Evolutionary conservation across 2,329 filamentous ascomycete genomes (phyloP).

Genomic region (Pseudofabraea citricarpa): DNA sequence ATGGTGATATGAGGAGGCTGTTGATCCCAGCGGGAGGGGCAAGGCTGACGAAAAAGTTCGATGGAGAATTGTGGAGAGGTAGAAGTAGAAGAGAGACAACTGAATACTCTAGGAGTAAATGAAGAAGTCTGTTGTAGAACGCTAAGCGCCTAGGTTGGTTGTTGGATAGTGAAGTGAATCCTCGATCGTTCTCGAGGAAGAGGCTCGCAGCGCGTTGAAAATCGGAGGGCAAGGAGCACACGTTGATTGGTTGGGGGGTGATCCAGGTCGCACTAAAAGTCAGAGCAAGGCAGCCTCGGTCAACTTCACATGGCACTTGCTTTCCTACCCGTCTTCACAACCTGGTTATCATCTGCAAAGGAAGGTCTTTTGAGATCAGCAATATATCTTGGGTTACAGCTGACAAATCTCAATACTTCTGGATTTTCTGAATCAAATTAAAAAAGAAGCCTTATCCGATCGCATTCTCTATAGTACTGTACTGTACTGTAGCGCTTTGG

Average conservation of each 20-base stretch:
- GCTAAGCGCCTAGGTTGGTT: background rate
- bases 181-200: background rate
- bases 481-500: too few species aligned
- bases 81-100: background rate
- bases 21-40: background rate
- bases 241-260: background rate
- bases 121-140: background rate
- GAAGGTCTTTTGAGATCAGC: too few species aligned
- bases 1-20: constrained; percentile 40
- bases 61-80: background rate
- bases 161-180: background rate
- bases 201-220: constrained; percentile 1
- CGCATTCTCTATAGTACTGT: too few species aligned
- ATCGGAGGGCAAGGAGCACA: background rate
- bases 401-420: too few species aligned
- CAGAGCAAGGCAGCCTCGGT: too few species aligned
- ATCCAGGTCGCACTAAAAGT: background rate
- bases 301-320: too few species aligned
- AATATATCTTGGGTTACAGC: too few species aligned
- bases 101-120: background rate
- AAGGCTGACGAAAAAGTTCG: constrained; percentile 1
- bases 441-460: too few species aligned
- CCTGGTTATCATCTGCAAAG: too few species aligned
- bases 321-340: too few species aligned
- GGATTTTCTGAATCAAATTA: too few species aligned